These are phyloP conservation scores for Plasmodium fragile DNA, from an alignment of 169 alveolate species.

Conservation along the genomic window DNA sequence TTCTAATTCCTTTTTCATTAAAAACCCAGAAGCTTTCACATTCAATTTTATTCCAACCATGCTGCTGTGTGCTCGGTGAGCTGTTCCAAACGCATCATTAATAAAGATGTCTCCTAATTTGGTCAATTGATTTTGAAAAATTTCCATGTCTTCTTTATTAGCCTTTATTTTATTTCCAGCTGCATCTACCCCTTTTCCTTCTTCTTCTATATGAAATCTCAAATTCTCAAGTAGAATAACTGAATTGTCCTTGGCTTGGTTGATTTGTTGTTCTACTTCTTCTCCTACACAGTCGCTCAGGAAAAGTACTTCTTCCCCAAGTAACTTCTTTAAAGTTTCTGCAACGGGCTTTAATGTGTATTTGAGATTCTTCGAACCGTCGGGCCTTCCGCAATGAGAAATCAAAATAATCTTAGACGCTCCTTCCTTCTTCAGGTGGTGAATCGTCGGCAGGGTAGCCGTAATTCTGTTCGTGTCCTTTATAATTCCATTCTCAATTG, in stretches of 20 bases:
- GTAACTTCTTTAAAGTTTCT: slow-evolving; percentile 88
- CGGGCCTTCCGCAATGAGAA: slow-evolving; percentile 98
- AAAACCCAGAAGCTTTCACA: slow-evolving; percentile 95
- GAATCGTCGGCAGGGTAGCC: slow-evolving; percentile 96
- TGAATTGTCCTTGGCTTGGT: slow-evolving; percentile 91
- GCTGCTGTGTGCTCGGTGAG: slow-evolving; percentile 98
- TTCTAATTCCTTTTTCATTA: slow-evolving; percentile 96
- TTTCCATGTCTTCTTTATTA: slow-evolving; percentile 86
- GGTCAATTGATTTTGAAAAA: slow-evolving; percentile 93
- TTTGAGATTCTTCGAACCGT: slow-evolving; percentile 93
- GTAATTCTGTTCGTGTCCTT: slow-evolving; percentile 94
- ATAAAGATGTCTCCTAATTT: slow-evolving; percentile 95
- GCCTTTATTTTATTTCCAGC: slow-evolving; percentile 94
- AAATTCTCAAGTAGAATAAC: slow-evolving; percentile 95
- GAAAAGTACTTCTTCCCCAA: slow-evolving; percentile 91
- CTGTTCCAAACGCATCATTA: slow-evolving; percentile 99
- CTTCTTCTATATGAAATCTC: slow-evolving; percentile 98
- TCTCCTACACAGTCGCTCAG: slow-evolving; percentile 96
- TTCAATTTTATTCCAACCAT: slow-evolving; percentile 95
- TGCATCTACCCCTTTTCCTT: slow-evolving; percentile 96
- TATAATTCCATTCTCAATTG: slow-evolving; percentile 93
- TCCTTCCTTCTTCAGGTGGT: slow-evolving; percentile 91
- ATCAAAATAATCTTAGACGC: slow-evolving; percentile 94
- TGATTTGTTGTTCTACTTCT: slow-evolving; percentile 91
- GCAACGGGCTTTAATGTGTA: slow-evolving; percentile 95